Evolutionary conservation across 495 filamentous ascomycete species (phyloP), one percentile per base, ranked within the genome.

Genomic region (Parathielavia hyrcaniae): DNA sequence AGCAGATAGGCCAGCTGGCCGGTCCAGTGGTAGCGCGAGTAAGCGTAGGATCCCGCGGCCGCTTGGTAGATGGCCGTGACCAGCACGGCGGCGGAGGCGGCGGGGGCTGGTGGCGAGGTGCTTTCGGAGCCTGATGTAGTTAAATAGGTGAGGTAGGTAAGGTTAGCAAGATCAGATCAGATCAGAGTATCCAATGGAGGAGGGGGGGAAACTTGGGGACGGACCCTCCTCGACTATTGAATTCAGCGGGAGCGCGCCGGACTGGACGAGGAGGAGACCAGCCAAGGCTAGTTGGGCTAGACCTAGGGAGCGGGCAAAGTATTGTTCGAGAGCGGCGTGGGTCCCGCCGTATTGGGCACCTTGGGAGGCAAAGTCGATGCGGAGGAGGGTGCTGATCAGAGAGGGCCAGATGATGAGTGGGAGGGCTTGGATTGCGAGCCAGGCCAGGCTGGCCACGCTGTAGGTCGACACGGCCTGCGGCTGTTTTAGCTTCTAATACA

Each of bases 191-290:
- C n/a, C n/a, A 50, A 46, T 30, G 54, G 39, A 38, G 44, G 47
- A 32, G 46, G 26, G 20, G 39, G n/a, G 19, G 39, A n/a, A n/a
- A 50, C 39, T 19, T 17, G 20, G 39, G 17, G 17, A 54, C 65
- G 26, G 61, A 71, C 69, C 32, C 8, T 68, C 32, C 8, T 68
- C 65, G 13, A 41, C 36, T 0, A 72, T 61, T 16, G 82, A 77
- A 3, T 79, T 81, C 17, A 95, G 70, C 0, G 90, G 90, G n/a
- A 95, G 77, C 6, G 81, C 80, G 53, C 90, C 90, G 0, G 87
- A 86, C 2, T 92, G 73, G 54, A 91, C 78, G 36, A 90, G 71
- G 7, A 79, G 79, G 36, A 92, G 69, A 12, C 82, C 60, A 39
- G 83, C 85, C 19, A 95, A 71, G 30, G 85, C 76, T 19, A 95